phyloP scores from a whole-genome alignment of 2,329 filamentous ascomycete species.

The Pseudopyrenochaeta lycopersici region DNA sequence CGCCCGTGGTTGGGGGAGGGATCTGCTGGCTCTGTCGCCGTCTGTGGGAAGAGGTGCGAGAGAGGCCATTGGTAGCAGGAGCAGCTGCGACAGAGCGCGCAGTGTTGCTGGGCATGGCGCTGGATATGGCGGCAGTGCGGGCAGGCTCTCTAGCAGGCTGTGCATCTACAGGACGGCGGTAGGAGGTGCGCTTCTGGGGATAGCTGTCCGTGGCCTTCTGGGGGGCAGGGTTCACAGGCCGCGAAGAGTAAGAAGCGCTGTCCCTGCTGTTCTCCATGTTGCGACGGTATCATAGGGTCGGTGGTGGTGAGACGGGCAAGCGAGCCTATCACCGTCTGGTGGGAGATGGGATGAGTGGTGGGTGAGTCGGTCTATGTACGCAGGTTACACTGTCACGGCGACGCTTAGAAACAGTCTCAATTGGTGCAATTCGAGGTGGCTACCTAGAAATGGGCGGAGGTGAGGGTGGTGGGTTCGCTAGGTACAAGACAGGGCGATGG shows the following conservation, averaged over 20 bases:
- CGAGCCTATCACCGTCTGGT: slow-evolving; percentile 20
- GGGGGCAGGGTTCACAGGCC: slow-evolving; percentile 28
- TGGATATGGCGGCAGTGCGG: slow-evolving; percentile 22
- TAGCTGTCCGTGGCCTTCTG: slow-evolving; percentile 38
- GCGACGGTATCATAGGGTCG: slow-evolving; percentile 29
- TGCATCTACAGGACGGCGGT: slow-evolving; percentile 42
- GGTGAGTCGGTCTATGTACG: slow-evolving; percentile 7
- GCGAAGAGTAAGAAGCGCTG: slow-evolving; percentile 34
- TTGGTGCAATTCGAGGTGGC: slow-evolving; percentile 26
- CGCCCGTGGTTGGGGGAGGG: slow-evolving; percentile 33
- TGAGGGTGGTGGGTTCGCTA: slow-evolving; percentile 3
- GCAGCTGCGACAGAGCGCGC: slow-evolving; percentile 32
- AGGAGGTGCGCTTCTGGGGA: slow-evolving; percentile 43
- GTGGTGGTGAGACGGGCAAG: slow-evolving; percentile 8
- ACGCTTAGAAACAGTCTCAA: slow-evolving; percentile 21
- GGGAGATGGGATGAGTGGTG: slow-evolving; percentile 15
- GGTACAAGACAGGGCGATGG: slow-evolving; percentile 12
- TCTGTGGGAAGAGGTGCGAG: slow-evolving; percentile 36
- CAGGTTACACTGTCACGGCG: slow-evolving; percentile 29
- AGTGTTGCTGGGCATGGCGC: slow-evolving; percentile 38
- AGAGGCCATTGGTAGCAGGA: slow-evolving; percentile 27
- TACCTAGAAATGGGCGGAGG: slow-evolving; percentile 29
- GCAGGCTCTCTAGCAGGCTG: slow-evolving; percentile 29
- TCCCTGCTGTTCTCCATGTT: slow-evolving; percentile 43
- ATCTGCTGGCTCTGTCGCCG: slow-evolving; percentile 45